Base-by-base conservation (phyloP, 1,284 basidiomycete species). In the Schizophyllum commune region DNA sequence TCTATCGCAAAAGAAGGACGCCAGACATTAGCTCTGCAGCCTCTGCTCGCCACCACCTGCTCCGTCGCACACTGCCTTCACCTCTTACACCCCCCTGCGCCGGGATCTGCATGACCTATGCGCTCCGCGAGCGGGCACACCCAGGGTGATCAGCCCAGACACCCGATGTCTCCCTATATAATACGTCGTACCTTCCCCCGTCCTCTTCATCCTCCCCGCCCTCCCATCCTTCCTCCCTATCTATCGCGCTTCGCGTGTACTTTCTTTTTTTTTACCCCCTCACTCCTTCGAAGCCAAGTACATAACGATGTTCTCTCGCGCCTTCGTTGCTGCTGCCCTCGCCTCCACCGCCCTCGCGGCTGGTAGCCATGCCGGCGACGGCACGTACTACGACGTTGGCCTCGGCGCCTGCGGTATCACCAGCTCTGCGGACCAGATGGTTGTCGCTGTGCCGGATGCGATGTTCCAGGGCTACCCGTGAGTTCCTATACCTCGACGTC, bases 391-490 rank as follows among this genome's bases (percentile, higher is more conserved):
- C 64, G 67, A 56, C 9, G 61, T 71, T 8, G 76, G 75, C 9
- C 66, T 77, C 21, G 75, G 74, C 53, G 74, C 76, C 1, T 77
- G 75, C 65, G 75, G 75, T 8, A 65, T 66, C 39, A 68, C 63
- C 60, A 75, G 72, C 65, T 66, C 17, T 19, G 67, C 66, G 61
- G 55, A 60, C 52, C 69, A 76, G 19, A 66, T 70, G 56, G 72
- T 76, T 60, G 74, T 68, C 11, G 75, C 75, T 6, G 70, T 74
- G 22, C 72, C 72, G 9, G 56, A 69, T 32, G 57, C 62, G 1
- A 55, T 73, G 39, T 77, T 70, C 65, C 71, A 75, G 64, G 68
- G 58, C 34, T 73, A 67, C 67, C 71, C 72, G 70, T 72, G 33
- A 53, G 71, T 66, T 20, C 9, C 13, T n/a, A 7, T 54, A n/a